These are phyloP conservation scores for Passalora sequoiae DNA, from an alignment of 2,329 filamentous ascomycete genomes.

Conservation along the genomic window DNA sequence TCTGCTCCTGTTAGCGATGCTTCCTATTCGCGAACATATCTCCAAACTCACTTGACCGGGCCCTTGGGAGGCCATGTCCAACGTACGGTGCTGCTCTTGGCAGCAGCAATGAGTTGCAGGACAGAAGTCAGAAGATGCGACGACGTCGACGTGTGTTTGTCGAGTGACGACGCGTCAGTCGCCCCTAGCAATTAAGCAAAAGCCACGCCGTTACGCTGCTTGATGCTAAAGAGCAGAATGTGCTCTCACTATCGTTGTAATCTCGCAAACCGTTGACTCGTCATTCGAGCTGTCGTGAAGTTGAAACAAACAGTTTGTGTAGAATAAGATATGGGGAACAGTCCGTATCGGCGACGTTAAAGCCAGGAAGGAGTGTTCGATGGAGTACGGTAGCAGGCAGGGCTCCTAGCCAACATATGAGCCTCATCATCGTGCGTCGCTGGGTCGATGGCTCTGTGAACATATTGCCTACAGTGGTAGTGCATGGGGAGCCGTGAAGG, in stretches of 20 bases:
- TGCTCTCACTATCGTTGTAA: not conserved
- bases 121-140: not conserved
- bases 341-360: not conserved
- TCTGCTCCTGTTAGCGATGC: not conserved
- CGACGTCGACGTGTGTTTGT: not conserved
- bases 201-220: not conserved
- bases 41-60: constrained; percentile 1
- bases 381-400: not conserved
- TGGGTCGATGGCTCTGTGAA: not conserved
- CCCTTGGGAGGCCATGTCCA: not conserved
- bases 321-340: too few species aligned
- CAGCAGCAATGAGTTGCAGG: not conserved
- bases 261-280: too few species aligned
- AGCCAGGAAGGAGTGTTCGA: not conserved
- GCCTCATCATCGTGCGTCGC: constrained; percentile 1
- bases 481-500: constrained; percentile 1
- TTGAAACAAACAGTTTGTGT: too few species aligned
- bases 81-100: not conserved
- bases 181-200: not conserved
- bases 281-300: too few species aligned
- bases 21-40: too few species aligned
- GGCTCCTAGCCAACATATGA: too few species aligned
- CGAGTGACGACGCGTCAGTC: not conserved
- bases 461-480: constrained; percentile 1
- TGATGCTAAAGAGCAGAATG: not conserved